phyloP scores from a whole-genome alignment of 306 rosid species.

The Fragaria vesca region DNA sequence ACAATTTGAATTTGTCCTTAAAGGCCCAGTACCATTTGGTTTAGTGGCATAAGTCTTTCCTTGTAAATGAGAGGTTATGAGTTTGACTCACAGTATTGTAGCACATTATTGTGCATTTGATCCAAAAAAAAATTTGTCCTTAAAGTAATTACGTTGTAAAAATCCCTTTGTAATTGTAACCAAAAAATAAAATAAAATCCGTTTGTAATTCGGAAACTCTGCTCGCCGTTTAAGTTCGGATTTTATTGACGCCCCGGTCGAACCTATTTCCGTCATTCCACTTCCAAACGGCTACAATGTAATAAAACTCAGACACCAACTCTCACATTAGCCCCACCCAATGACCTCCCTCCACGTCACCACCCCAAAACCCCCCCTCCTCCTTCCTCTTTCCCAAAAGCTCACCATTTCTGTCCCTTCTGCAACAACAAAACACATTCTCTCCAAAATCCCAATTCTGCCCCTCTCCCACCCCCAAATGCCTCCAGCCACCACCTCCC shows the following conservation, averaged over 20 bases:
- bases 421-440: neutral
- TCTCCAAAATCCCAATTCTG: constrained; percentile 7
- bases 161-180: no score
- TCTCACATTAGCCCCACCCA: neutral
- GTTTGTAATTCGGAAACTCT: neutral
- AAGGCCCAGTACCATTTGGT: no score
- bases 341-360: constrained; percentile 1
- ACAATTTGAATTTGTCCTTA: no score
- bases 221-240: neutral
- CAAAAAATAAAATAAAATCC: no score
- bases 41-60: no score
- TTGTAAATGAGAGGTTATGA: no score
- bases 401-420: constrained; percentile 35
- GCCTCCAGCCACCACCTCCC: constrained; percentile 54
- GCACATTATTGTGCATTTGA: no score
- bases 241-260: neutral
- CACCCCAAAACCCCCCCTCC: neutral
- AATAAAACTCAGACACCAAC: neutral
- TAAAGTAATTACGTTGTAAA: no score
- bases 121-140: no score
- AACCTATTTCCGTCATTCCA: neutral
- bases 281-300: neutral
- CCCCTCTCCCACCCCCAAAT: constrained; percentile 23
- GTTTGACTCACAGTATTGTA: no score
- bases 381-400: neutral